A percentile compares a stretch with the other conserved stretches of the same genome.
Conservation (phyloP, 192 early-diverging fungal genomes). For the Coemansia sp. region DNA sequence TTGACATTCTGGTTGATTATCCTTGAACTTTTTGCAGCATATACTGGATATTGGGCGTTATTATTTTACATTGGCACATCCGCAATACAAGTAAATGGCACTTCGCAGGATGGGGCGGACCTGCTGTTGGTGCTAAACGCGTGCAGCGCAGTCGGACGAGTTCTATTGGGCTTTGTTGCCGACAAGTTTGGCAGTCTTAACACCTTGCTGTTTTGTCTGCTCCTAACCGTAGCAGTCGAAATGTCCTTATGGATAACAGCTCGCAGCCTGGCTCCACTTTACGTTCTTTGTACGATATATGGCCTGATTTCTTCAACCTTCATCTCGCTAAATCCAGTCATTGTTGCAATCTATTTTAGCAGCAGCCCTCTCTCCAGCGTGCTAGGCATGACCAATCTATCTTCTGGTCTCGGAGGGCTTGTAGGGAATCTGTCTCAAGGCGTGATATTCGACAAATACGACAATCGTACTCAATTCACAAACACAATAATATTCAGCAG, state of each 20-base stretch:
- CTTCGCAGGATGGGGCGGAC: slow-evolving; percentile 30
- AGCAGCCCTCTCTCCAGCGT: slow-evolving; percentile 33
- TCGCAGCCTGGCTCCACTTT: slow-evolving; percentile 22
- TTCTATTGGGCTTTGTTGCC: slow-evolving; percentile 35
- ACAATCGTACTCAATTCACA: slow-evolving; percentile 32
- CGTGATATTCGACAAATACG: slow-evolving; percentile 47
- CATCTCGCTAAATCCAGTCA: slow-evolving; percentile 45
- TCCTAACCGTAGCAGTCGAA: slow-evolving; percentile 29
- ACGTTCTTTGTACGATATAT: slow-evolving; percentile 36
- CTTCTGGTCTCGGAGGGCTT: slow-evolving; percentile 38
- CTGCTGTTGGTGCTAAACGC: slow-evolving; percentile 44
- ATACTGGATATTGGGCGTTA: slow-evolving; percentile 52
- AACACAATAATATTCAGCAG: slow-evolving; percentile 47
- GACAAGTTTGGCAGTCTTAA: slow-evolving; percentile 41
- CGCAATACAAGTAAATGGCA: slow-evolving; percentile 22
- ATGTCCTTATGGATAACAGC: slow-evolving; percentile 48
- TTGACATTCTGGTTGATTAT: slow-evolving; percentile 38
- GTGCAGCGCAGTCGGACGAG: slow-evolving; percentile 28
- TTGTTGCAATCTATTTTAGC: slow-evolving; percentile 33
- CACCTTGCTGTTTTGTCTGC: slow-evolving; percentile 23
- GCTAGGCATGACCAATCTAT: slow-evolving; percentile 45
- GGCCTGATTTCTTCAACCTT: slow-evolving; percentile 48
- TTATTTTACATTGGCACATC: slow-evolving; percentile 41
- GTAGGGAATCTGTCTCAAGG: slow-evolving; percentile 44
- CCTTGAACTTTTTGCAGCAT: slow-evolving; percentile 31